Percentiles rank a stretch among this genome's conserved stretches.
phyloP scores from a whole-genome alignment of 2,329 filamentous ascomycete genomes.

The Apiospora phragmitis region DNA sequence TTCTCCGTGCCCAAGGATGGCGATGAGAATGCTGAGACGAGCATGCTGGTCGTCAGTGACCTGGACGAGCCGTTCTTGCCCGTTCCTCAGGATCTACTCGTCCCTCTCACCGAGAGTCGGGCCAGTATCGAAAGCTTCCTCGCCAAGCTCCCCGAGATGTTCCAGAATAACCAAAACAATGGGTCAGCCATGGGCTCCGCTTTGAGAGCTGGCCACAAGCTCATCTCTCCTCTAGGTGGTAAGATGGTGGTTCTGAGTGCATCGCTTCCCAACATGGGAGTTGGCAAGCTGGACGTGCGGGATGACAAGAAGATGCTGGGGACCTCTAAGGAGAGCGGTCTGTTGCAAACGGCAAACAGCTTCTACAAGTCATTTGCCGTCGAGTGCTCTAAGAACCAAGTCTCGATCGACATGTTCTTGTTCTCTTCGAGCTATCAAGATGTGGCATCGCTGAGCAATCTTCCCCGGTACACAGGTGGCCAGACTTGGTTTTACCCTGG shows the following conservation, averaged over 20 bases:
- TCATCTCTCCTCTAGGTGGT: conserved; percentile 90
- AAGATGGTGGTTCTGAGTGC: conserved; percentile 93
- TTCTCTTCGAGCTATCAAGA: conserved; percentile 97
- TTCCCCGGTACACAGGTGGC: conserved; percentile 93
- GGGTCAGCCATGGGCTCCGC: conserved; percentile 95
- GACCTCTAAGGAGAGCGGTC: conserved; percentile 83
- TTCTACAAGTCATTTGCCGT: conserved; percentile 99
- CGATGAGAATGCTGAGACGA: conserved; percentile 80
- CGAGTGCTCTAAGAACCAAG: conserved; percentile 97
- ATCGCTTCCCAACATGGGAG: conserved; percentile 85
- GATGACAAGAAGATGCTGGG: conserved; percentile 96
- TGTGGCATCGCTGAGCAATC: conserved; percentile 91
- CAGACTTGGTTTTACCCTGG: conserved; percentile 99
- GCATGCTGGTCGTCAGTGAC: conserved; percentile 92
- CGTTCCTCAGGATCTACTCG: conserved; percentile 86
- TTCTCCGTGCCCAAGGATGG: conserved; percentile 91
- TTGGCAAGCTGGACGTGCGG: conserved; percentile 87
- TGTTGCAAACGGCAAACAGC: conserved; percentile 89
- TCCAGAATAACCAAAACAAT: conserved; percentile 87
- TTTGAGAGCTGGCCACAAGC: conserved; percentile 88
- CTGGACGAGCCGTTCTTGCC: conserved; percentile 95
- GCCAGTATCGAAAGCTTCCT: conserved; percentile 91
- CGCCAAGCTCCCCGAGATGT: conserved; percentile 91
- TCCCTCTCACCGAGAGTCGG: conserved; percentile 85
- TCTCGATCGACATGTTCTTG: conserved; percentile 97